Base-by-base conservation (phyloP, 805 yeast species). In the Yamadazyma phyllophila region DNA sequence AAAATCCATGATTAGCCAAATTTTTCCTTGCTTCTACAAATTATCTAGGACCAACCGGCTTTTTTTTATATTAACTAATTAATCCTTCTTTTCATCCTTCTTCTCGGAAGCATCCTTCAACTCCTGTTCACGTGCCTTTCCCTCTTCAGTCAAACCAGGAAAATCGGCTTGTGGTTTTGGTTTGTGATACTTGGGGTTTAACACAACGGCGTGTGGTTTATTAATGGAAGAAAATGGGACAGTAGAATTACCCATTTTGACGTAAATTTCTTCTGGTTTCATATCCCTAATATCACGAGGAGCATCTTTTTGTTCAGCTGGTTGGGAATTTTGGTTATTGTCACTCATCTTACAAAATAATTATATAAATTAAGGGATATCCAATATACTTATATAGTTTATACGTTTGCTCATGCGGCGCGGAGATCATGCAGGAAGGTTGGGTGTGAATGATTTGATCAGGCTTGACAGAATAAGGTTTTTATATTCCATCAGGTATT, bases 171-270 rank as follows among this genome's bases (percentile, higher is more conserved):
- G 54, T 13, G 56, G 52, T 15, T 45, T 38, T 2, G 67, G 64
- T 45, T 59, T 59, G 38, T 52, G 55, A 11, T 54, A 43, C 15
- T 42, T 33, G 8, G 69, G 69, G 33, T 58, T 50, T 20, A 62
- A 37, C 8, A 51, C 41, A 13, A 60, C 71, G 27, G 60, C 41
- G 50, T 71, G 77, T 4, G 77, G 77, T 48, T 66, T 68, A 55
- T 61, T 69, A 49, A 72, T 65, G 36, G 43, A 42, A 39, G 53
- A 55, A 47, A 67, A 63, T 6, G 75, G 76, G 9, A 71, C 72
- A 44, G 53, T 54, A 45, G 58, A 60, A 37, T 73, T 73, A 15
- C 68, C 70, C 34, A 71, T 55, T 40, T 68, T 55, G 24, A 67
- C 61, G 29, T 57, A 43, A 31, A 65, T 13, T 12, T 39, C 44